Base-by-base conservation (phyloP, 1,284 basidiomycete species). In the Trichosporon sp. region DNA sequence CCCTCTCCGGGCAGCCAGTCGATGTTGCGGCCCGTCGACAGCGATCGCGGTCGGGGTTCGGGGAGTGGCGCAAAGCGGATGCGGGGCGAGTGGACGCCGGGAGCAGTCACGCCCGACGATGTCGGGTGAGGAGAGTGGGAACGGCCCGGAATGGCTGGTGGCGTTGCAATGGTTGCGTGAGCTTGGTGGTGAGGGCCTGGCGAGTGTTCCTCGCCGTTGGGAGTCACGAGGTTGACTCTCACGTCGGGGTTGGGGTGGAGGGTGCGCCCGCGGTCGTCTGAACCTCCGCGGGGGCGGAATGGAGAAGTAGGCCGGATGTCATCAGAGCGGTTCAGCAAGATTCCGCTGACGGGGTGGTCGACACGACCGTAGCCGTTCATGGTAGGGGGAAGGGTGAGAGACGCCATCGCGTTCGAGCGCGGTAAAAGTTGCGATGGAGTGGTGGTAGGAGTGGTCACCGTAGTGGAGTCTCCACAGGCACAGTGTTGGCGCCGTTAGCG, bases 61-160 rank as follows among this genome's bases (percentile, higher is more conserved):
- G 79, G 79, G 3, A 81, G 70, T 1, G 79, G 79, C 1, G 79
- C 79, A 49, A 81, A 81, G 16, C 79, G 70, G 64, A 81, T 81
- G 13, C 63, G 60, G 5, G 67, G 67, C 10, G 65, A 64, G 37
- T 59, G 23, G 29, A 34, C 58, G 6, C 60, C 54, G 23, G 59
- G 58, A 11, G 61, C 33, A 14, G 60, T 54, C 6, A 44, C 54
- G 23, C 36, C 36, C 2, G 52, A 46, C n/a, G 34, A 14, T 7
- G n/a, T 3, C 6, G 29, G 34, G 16, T 31, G 46, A n/a, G 58
- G 37, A 9, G 62, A 56, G 27, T 36, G 14, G 13, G 49, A 27
- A 13, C 49, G 31, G 62, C 21, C 9, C 21, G 8, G 31, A 3
- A 25, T 46, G 40, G 13, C 33, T 23, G 31, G 46, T 16, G 56